These are phyloP conservation scores for Alternaria ventricosa DNA, from an alignment of 2,329 filamentous ascomycete species.

Conservation along the genomic window DNA sequence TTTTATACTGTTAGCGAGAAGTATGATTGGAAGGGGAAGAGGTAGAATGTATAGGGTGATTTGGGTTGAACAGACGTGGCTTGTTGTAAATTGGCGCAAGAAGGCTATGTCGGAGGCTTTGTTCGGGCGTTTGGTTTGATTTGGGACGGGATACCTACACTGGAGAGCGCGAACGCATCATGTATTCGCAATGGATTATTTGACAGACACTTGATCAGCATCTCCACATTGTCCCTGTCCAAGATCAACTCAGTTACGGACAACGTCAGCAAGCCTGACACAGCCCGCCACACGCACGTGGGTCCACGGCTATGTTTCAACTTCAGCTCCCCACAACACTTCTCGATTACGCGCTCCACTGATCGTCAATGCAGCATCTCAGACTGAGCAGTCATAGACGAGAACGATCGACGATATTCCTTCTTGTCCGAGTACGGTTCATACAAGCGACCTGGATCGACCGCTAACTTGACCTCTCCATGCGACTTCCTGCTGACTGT, in stretches of 20 bases:
- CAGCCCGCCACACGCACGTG: background rate
- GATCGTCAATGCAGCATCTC: background rate
- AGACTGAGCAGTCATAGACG: background rate
- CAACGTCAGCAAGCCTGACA: constrained; percentile 1
- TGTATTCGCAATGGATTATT: background rate
- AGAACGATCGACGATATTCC: background rate
- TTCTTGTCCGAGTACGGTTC: background rate
- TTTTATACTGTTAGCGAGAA: constrained; percentile 68
- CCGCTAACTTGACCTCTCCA: background rate
- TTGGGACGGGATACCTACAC: constrained; percentile 4
- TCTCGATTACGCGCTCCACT: background rate
- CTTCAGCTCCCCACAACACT: background rate
- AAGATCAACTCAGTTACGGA: background rate
- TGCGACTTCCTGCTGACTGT: background rate
- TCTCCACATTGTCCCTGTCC: no score
- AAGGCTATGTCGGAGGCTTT: background rate
- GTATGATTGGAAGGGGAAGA: constrained; percentile 36
- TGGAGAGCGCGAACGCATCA: background rate
- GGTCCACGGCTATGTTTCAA: background rate
- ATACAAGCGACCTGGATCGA: background rate
- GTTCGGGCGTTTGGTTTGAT: constrained; percentile 1
- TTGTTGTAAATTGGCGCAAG: background rate
- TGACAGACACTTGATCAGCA: background rate
- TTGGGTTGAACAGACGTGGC: background rate
- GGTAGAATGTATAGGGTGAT: background rate